Percentiles rank a stretch among this genome's conserved stretches.
Evolutionary conservation across 2,329 filamentous ascomycete genomes (phyloP).

Genomic region (Xylariaceae sp.): DNA sequence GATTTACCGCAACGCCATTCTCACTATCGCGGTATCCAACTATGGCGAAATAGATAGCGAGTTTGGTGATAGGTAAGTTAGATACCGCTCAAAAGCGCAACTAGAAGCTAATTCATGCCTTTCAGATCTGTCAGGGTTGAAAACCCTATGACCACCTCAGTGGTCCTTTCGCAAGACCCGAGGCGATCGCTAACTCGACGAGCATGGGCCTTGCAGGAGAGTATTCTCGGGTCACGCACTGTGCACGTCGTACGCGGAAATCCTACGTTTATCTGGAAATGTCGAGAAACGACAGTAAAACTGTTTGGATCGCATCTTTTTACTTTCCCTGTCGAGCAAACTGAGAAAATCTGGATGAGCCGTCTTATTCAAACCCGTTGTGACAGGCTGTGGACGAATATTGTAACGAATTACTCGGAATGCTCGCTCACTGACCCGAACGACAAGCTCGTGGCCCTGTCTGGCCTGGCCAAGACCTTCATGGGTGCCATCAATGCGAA

Average conservation of each 20-base stretch:
- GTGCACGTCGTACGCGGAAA: background rate
- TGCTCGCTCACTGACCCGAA: background rate
- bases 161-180: background rate
- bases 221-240: background rate
- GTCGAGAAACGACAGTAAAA: background rate
- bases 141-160: background rate
- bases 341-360: background rate
- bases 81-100: background rate
- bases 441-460: background rate
- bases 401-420: background rate
- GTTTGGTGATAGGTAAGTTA: background rate
- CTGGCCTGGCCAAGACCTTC: background rate
- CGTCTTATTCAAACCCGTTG: background rate
- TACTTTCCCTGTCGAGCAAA: background rate
- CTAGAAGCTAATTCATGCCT: background rate
- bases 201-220: background rate
- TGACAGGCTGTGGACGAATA: background rate
- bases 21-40: background rate
- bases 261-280: background rate
- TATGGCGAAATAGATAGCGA: background rate
- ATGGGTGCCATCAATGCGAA: background rate
- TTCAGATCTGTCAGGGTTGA: too few species aligned
- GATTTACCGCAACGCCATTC: background rate
- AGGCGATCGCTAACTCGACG: background rate
- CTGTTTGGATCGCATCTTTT: background rate